Evolutionary conservation across 257 asterid species (phyloP).

Genomic region (Fraxinus anomala): DNA sequence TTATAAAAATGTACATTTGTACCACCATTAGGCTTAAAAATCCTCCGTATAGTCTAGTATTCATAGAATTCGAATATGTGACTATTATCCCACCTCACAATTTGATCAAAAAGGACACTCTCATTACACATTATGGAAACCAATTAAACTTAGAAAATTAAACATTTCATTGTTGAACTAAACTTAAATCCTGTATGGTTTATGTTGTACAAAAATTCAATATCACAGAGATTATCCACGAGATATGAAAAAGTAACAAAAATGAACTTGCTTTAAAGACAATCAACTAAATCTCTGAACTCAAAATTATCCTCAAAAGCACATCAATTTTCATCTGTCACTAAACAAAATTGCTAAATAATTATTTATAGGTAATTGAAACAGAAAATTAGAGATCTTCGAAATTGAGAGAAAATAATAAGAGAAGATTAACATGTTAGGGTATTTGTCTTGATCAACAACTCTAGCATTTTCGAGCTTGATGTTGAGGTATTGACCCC

Average conservation of each 20-base stretch:
- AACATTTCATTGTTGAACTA: neutral
- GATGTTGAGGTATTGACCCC: no score
- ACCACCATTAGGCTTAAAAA: neutral
- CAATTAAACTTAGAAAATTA: neutral
- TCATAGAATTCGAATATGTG: neutral
- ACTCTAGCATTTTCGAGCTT: constrained; percentile 83
- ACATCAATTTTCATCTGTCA: no score
- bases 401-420: constrained; percentile 2
- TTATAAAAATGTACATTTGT: neutral
- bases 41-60: neutral
- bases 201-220: neutral
- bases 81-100: neutral
- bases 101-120: neutral
- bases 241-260: neutral
- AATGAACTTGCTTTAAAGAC: no score
- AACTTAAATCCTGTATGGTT: neutral
- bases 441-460: constrained; percentile 92
- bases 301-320: no score
- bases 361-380: neutral
- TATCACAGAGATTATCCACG: neutral
- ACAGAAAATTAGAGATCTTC: neutral
- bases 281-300: neutral
- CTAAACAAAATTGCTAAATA: neutral
- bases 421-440: constrained; percentile 68
- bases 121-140: neutral